Conservation (phyloP, 441 rosid genomes). For the Jatropha multifida region DNA sequence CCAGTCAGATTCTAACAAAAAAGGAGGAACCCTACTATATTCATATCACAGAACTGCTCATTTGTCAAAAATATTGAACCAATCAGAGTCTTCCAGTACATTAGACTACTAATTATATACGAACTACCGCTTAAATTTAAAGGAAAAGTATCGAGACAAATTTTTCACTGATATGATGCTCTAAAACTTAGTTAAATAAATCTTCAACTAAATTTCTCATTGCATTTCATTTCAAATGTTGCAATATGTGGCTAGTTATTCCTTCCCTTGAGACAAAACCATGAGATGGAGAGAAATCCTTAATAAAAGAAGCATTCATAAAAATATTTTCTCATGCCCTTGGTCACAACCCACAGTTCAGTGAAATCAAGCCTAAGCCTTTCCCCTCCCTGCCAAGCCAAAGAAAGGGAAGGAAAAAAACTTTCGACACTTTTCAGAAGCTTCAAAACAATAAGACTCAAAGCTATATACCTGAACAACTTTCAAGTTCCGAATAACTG, state of each 20-base stretch:
- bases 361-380: conserved; percentile 10
- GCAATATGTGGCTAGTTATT: not conserved
- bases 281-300: not conserved
- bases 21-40: not conserved
- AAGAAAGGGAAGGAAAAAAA: not conserved
- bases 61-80: not conserved
- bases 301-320: not conserved
- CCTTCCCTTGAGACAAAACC: conserved; percentile 4
- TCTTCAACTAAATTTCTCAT: not conserved
- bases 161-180: not conserved
- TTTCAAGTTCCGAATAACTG: conserved; percentile 78
- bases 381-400: not conserved
- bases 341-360: conserved; percentile 1
- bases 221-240: not conserved
- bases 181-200: not conserved
- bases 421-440: conserved; percentile 12
- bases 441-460: conserved; percentile 18
- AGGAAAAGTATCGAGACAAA: not conserved
- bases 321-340: not conserved
- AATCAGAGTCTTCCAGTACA: conserved; percentile 1
- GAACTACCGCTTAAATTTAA: not conserved
- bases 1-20: conserved; percentile 1
- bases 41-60: not conserved
- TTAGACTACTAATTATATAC: not conserved
- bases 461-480: conserved; percentile 57